phyloP scores from a whole-genome alignment of 2,329 filamentous ascomycete species.

The Fusarium papillatum region DNA sequence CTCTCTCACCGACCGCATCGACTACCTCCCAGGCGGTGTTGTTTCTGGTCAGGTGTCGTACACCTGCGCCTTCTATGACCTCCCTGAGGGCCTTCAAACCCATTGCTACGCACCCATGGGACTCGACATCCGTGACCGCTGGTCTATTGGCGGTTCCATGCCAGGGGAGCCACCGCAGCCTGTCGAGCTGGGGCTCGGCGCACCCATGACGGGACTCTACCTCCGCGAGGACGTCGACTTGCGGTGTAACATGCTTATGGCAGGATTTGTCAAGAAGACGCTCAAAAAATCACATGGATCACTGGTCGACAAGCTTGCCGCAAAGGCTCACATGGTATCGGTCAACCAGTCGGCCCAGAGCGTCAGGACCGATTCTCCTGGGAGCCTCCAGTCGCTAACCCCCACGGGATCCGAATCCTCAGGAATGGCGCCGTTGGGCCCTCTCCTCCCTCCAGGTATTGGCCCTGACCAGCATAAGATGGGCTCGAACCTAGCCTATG shows the following conservation, averaged over 20 bases:
- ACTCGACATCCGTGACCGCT: constrained; percentile 83
- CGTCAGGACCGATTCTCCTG: constrained; percentile 13
- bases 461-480: constrained; percentile 19
- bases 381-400: constrained; percentile 28
- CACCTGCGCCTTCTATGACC: constrained; percentile 84
- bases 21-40: constrained; percentile 78
- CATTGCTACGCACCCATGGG: constrained; percentile 88
- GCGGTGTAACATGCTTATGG: constrained; percentile 83
- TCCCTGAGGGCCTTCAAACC: constrained; percentile 81
- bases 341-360: constrained; percentile 35
- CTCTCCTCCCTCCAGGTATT: constrained; percentile 29
- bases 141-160: constrained; percentile 80
- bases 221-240: constrained; percentile 88
- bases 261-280: constrained; percentile 84
- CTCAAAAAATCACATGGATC: constrained; percentile 81
- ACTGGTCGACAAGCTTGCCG: constrained; percentile 74
- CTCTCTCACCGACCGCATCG: constrained; percentile 81
- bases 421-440: constrained; percentile 21
- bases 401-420: constrained; percentile 29
- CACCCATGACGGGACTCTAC: constrained; percentile 79
- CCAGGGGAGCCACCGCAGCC: constrained; percentile 78
- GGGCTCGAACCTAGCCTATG: constrained; percentile 20
- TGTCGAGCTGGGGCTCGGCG: constrained; percentile 75
- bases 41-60: constrained; percentile 79
- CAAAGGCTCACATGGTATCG: constrained; percentile 47